phyloP scores from a whole-genome alignment of 345 rosid species.

The Salix koriyanagi region DNA sequence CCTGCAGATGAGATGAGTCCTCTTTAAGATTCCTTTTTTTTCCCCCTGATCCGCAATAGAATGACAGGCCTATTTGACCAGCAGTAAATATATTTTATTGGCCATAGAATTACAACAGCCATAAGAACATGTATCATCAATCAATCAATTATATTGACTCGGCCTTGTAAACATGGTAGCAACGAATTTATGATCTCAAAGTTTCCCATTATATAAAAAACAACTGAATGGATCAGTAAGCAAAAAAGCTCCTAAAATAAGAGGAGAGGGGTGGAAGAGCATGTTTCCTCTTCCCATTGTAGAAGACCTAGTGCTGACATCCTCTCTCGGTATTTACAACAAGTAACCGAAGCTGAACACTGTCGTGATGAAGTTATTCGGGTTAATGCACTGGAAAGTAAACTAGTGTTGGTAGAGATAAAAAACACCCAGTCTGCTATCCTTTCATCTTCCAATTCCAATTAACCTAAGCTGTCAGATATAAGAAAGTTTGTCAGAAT shows the following conservation, averaged over 20 bases:
- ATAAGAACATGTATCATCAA: not conserved
- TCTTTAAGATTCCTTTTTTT: too few species aligned
- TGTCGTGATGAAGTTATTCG: not conserved
- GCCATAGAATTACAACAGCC: not conserved
- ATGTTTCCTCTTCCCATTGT: not conserved
- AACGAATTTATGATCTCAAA: not conserved
- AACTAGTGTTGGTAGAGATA: not conserved
- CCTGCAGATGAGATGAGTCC: not conserved
- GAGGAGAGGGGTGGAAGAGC: not conserved
- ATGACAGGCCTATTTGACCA: not conserved
- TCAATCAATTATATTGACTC: not conserved
- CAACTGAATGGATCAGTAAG: not conserved
- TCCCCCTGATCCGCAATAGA: not conserved
- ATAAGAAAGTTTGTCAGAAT: not conserved
- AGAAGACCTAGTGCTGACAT: not conserved
- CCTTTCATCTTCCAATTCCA: slow-evolving; percentile 39
- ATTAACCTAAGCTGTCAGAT: slow-evolving; percentile 39
- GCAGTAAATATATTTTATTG: not conserved
- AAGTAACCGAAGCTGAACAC: not conserved
- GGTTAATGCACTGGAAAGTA: not conserved
- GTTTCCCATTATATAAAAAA: not conserved
- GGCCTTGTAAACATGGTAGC: not conserved
- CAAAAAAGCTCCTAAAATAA: not conserved
- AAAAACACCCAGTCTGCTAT: not conserved
- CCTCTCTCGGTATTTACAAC: not conserved